Evolutionary conservation across 768 basidiomycete genomes (phyloP), one percentile per base, ranked within the genome.

Genomic region (Sistotremastrum suecicum): DNA sequence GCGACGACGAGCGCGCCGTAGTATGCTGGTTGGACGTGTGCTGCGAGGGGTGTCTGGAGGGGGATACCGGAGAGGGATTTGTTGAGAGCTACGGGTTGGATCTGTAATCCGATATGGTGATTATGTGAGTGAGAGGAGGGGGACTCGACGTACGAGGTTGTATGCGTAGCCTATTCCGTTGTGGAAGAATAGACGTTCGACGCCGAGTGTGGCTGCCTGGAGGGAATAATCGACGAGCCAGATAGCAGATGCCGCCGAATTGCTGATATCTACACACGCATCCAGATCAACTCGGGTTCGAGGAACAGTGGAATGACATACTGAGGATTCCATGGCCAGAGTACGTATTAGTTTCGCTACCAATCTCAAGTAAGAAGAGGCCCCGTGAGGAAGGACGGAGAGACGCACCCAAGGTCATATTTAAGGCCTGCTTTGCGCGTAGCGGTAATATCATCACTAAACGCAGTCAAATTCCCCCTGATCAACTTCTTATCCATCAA

Each of bases 221-320:
- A 53, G 49, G 4, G 51, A 42, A 41, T 53, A 53, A 38, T 53
- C 51, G 12, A 53, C 44, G 5, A 42, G 34, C 51, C 51, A 53
- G 35, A 53, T 42, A 0, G 51, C 49, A 2, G 51, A 45, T 8
- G 46, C 51, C 30, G 49, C 49, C n/a, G 50, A 50, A 41, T 52
- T 47, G 49, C 47, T 48, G 20, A 20, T 20, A 20, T 20, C 20
- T 20, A 20, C 20, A 20, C 20, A 20, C 20, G 20, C 20, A 20
- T 20, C 20, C 20, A 20, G 20, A 20, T 20, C 20, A 20, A 20
- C 2, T 20, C 20, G 20, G 20, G 20, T 20, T 20, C 20, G 20
- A 20, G 20, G 20, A 20, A 20, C 20, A 20, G 20, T 20, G 20
- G 20, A 20, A 20, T 20, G 20, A 20, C 10, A 50, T 47, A 29